Evolutionary conservation across 108 stramenopile genomes (phyloP), one percentile per base, ranked within the genome.

Genomic region (Aureococcus anophagefferens): DNA sequence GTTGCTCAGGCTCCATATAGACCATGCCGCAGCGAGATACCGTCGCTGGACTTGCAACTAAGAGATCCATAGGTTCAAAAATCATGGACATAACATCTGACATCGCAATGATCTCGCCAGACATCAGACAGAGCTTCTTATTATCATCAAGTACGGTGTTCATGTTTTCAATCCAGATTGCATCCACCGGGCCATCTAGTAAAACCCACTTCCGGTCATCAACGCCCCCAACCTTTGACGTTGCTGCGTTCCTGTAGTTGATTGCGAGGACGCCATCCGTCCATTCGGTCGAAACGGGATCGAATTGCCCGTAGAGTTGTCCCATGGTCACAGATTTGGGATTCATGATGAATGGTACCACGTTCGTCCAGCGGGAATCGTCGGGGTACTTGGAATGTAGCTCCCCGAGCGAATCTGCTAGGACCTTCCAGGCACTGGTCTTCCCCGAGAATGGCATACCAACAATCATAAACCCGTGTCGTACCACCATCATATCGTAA

Each of bases 101-200:
- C 31, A 86, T 77, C 76, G 84, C 84, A 72, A 86, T 86, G 45
- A 85, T 81, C 79, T 87, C 85, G 17, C 81, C 82, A 77, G 85
- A 85, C 37, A 85, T 81, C 51, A 87, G 46, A 69, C 86, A 87
- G 28, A 87, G 83, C 67, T 79, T 85, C 77, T 87, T 87, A 76
- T 87, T 87, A 62, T 87, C 86, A 64, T 87, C 86, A 36, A 87
- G 77, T 30, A 85, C 86, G 14, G 86, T 87, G 63, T 87, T 87
- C 86, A 87, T 87, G 79, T 87, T 87, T 70, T 87, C 86, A 69
- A 87, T 87, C 86, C 86, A 87, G 31, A 87, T 78, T 31, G 86
- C 86, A 35, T 87, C 86, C 30, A 87, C 86, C 9, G 86, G 86
- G 5, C 86, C 86, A 67, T 87, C 86, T 63, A 87, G 85, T 21